Conservation (phyloP, 2,329 filamentous ascomycete genomes). For the Epichloe glyceriae region DNA sequence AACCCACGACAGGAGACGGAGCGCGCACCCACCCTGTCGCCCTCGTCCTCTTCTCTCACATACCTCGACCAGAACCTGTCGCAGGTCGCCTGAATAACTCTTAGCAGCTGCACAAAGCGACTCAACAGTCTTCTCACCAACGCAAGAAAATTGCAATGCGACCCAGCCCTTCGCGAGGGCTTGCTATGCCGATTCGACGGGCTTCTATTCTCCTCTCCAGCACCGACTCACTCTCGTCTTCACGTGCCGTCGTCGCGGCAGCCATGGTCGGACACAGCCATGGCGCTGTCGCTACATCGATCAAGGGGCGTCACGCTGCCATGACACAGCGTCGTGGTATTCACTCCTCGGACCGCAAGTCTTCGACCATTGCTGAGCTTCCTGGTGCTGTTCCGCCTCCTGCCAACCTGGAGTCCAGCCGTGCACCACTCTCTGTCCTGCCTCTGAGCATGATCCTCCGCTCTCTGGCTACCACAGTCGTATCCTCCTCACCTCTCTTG, state of each 20-base stretch:
- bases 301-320: background rate
- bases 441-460: slow-evolving; percentile 54
- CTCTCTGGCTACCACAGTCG: slow-evolving; percentile 53
- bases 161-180: slow-evolving; percentile 11
- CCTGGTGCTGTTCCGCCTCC: slow-evolving; percentile 18
- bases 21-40: background rate
- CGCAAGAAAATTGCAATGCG: slow-evolving; percentile 12
- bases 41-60: background rate
- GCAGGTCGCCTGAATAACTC: background rate
- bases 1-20: background rate
- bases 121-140: background rate
- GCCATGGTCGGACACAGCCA: background rate
- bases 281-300: background rate
- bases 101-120: background rate
- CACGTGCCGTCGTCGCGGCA: background rate
- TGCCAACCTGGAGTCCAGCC: slow-evolving; percentile 14
- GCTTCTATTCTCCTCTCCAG: background rate
- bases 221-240: background rate
- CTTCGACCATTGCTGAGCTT: slow-evolving; percentile 21
- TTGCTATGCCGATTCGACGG: slow-evolving; percentile 8
- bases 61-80: background rate
- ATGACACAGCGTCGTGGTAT: slow-evolving; percentile 15
- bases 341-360: slow-evolving; percentile 24
- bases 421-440: slow-evolving; percentile 48
- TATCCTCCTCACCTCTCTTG: slow-evolving; percentile 58